These are phyloP conservation scores for Dactylellina sp. DNA, from an alignment of 2,329 filamentous ascomycete species.

Conservation along the genomic window DNA sequence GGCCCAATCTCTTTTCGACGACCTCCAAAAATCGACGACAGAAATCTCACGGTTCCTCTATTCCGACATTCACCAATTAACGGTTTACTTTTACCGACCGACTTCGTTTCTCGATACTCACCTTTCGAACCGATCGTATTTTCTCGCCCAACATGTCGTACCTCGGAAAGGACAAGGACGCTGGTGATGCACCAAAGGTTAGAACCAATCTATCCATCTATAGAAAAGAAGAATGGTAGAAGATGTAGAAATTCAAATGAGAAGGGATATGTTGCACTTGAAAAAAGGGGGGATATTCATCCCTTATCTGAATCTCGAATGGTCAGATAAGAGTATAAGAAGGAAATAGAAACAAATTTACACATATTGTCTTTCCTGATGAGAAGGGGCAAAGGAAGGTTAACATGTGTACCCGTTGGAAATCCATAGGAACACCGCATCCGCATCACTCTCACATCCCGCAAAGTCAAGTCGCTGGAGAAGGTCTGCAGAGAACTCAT, in stretches of 20 bases:
- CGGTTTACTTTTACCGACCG: no score
- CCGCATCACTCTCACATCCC: constrained; percentile 95
- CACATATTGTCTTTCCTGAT: no score
- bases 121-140: constrained; percentile 4
- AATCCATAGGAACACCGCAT: constrained; percentile 76
- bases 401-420: constrained; percentile 5
- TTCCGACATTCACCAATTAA: not conserved
- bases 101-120: not conserved
- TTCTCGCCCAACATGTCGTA: constrained; percentile 49
- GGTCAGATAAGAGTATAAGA: no score
- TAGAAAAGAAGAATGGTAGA: not conserved
- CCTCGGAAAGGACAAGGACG: constrained; percentile 51
- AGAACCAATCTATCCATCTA: constrained; percentile 24
- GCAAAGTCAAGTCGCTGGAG: constrained; percentile 95
- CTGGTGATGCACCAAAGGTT: constrained; percentile 54
- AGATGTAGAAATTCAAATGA: not conserved
- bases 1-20: constrained; percentile 1
- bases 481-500: constrained; percentile 98
- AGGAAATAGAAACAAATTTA: no score
- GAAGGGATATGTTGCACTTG: not conserved
- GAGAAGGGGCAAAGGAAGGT: no score
- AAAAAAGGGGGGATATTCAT: not conserved
- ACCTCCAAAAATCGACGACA: constrained; percentile 5
- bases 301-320: not conserved
- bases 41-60: not conserved